A percentile compares a stretch with the other conserved stretches of the same genome.
phyloP scores from a whole-genome alignment of 257 asterid species.

The Solanum peruvianum region DNA sequence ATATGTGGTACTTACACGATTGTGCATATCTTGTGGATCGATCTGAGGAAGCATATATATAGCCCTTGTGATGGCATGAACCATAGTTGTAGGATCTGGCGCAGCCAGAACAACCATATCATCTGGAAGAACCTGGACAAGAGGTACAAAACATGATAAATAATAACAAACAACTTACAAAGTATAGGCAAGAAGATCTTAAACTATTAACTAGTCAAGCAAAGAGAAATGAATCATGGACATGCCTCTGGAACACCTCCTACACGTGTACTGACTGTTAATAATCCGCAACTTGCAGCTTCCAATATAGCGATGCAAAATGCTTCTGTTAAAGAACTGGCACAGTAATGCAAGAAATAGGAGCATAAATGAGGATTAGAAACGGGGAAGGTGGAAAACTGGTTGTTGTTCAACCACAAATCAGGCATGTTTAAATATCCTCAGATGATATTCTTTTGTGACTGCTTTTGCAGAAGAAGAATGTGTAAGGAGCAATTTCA shows the following conservation, averaged over 20 bases:
- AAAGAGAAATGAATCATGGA: constrained; percentile 10
- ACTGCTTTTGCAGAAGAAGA: neutral
- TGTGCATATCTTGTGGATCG: constrained; percentile 86
- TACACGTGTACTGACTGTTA: constrained; percentile 97
- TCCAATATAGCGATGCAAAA: constrained; percentile 34
- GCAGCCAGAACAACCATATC: constrained; percentile 53
- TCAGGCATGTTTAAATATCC: neutral
- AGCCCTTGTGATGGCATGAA: constrained; percentile 66
- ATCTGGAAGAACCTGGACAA: constrained; percentile 79
- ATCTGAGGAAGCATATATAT: constrained; percentile 74
- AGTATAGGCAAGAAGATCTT: neutral
- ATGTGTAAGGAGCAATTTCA: neutral
- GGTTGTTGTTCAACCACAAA: neutral
- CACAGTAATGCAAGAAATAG: constrained; percentile 9
- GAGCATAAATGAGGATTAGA: neutral
- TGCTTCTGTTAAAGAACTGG: constrained; percentile 82
- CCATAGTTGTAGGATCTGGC: constrained; percentile 35
- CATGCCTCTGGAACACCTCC: constrained; percentile 99
- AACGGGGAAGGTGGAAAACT: neutral
- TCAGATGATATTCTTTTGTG: neutral
- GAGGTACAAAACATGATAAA: neutral
- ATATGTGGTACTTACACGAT: constrained; percentile 44
- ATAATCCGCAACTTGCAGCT: constrained; percentile 96
- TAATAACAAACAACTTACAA: neutral
- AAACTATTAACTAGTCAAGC: constrained; percentile 6